Conservation (phyloP, 176 grass and related monocot genomes). For the Triticum turgidum region DNA sequence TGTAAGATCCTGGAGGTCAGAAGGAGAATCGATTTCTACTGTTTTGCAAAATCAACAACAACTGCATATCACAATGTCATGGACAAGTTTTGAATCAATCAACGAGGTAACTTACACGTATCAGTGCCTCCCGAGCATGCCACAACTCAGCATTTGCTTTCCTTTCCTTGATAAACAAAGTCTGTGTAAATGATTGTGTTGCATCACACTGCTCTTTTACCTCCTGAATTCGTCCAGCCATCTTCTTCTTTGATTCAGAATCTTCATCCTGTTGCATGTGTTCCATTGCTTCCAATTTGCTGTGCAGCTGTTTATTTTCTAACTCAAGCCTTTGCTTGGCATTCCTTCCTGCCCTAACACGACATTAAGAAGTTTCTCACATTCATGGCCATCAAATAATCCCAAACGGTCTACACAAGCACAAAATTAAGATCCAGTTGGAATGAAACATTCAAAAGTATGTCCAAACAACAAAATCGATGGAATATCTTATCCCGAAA, state of each 20-base stretch:
- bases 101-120: slow-evolving; percentile 17
- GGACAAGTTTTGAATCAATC: neutral
- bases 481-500: too few relatives aligned
- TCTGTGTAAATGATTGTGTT: slow-evolving; percentile 27
- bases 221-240: slow-evolving; percentile 24
- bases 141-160: slow-evolving; percentile 47
- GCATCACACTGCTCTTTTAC: neutral
- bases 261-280: slow-evolving; percentile 28
- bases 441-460: too few relatives aligned
- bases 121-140: slow-evolving; percentile 42
- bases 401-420: too few relatives aligned
- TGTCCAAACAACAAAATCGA: too few relatives aligned
- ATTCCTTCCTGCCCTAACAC: too few relatives aligned
- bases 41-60: too few relatives aligned
- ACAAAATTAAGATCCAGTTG: too few relatives aligned
- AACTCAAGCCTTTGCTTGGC: slow-evolving; percentile 30
- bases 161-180: slow-evolving; percentile 41
- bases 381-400: too few relatives aligned
- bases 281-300: slow-evolving; percentile 41
- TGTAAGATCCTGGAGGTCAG: neutral
- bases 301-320: slow-evolving; percentile 42
- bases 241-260: neutral
- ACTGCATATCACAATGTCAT: neutral
- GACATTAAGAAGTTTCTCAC: too few relatives aligned
- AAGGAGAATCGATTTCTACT: neutral